A percentile compares a stretch with the other conserved stretches of the same genome.
Evolutionary conservation across 2,329 filamentous ascomycete species (phyloP).

Genomic region (Plectosphaerella cucumerina): DNA sequence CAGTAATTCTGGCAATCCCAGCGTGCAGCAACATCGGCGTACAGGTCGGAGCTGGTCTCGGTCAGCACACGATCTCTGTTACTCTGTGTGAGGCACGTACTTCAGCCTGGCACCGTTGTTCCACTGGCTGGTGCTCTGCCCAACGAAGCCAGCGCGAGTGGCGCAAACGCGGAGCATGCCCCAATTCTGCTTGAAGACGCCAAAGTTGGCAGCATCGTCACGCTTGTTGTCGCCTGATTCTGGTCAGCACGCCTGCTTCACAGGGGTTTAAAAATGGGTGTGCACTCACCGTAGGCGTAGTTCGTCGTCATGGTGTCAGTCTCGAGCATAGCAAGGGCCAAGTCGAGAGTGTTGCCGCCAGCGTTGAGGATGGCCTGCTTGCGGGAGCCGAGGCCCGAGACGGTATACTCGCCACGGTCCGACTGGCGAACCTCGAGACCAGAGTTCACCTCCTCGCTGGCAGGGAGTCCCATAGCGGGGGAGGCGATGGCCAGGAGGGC

Average conservation of each 20-base stretch:
- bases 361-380: slow-evolving; percentile 19
- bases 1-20: slow-evolving; percentile 13
- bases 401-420: slow-evolving; percentile 11
- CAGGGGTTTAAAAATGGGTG: slow-evolving; percentile 3
- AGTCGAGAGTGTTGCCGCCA: slow-evolving; percentile 21
- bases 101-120: slow-evolving; percentile 21
- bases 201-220: slow-evolving; percentile 23
- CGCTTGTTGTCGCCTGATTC: slow-evolving; percentile 21
- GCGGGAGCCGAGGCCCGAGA: slow-evolving; percentile 17
- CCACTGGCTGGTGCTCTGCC: slow-evolving; percentile 14
- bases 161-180: slow-evolving; percentile 21
- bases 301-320: slow-evolving; percentile 19
- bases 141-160: slow-evolving; percentile 15
- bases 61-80: too few relatives aligned
- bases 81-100: too few relatives aligned
- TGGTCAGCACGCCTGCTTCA: not conserved
- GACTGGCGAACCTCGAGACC: not conserved
- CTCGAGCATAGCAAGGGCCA: slow-evolving; percentile 27
- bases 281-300: slow-evolving; percentile 16
- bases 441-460: not conserved
- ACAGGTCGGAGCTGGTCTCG: slow-evolving; percentile 7
- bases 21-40: slow-evolving; percentile 10
- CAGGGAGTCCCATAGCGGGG: not conserved
- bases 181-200: slow-evolving; percentile 27
- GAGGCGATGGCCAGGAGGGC: not conserved